A percentile compares a stretch with the other conserved stretches of the same genome.
These are phyloP conservation scores for Trichoderma citrinoviride DNA, from an alignment of 2,329 filamentous ascomycete genomes.

Conservation along the genomic window DNA sequence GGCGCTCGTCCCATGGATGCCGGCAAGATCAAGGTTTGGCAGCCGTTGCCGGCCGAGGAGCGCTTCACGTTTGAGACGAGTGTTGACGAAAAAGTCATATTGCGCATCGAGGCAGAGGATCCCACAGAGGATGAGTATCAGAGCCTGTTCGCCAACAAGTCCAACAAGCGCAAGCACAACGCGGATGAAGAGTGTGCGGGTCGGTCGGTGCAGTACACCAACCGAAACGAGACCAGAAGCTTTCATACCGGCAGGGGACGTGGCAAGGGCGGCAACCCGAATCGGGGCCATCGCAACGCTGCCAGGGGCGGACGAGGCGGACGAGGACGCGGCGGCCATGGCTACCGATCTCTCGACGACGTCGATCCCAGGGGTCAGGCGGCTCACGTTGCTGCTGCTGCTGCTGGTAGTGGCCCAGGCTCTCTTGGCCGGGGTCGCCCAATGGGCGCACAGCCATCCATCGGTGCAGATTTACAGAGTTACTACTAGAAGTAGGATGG, in stretches of 20 bases:
- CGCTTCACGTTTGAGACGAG: slow-evolving; percentile 75
- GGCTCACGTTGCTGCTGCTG: slow-evolving; percentile 14
- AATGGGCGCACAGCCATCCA: slow-evolving; percentile 27
- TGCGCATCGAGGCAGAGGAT: slow-evolving; percentile 75
- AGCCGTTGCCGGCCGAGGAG: slow-evolving; percentile 67
- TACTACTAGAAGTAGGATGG: slow-evolving; percentile 37
- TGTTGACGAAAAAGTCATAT: slow-evolving; percentile 80
- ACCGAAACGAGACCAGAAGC: slow-evolving; percentile 42
- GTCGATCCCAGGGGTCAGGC: slow-evolving; percentile 47
- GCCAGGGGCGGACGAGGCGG: slow-evolving; percentile 44
- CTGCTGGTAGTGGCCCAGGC: neutral
- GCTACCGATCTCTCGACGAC: slow-evolving; percentile 69
- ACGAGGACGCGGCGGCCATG: slow-evolving; percentile 49
- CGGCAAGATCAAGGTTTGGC: slow-evolving; percentile 78
- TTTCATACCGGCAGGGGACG: slow-evolving; percentile 44
- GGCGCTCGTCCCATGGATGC: slow-evolving; percentile 77
- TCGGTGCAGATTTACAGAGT: slow-evolving; percentile 40
- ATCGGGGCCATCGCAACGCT: slow-evolving; percentile 39
- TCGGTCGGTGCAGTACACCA: slow-evolving; percentile 37
- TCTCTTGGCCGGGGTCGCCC: slow-evolving; percentile 27
- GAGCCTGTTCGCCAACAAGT: slow-evolving; percentile 58
- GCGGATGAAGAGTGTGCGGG: slow-evolving; percentile 45
- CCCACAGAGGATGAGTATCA: slow-evolving; percentile 61
- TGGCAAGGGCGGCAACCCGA: slow-evolving; percentile 36
- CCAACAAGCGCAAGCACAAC: slow-evolving; percentile 57